Percentiles rank a stretch among this genome's conserved stretches.
phyloP scores from a whole-genome alignment of 2,329 filamentous ascomycete genomes.

The Neonectria magnoliae region DNA sequence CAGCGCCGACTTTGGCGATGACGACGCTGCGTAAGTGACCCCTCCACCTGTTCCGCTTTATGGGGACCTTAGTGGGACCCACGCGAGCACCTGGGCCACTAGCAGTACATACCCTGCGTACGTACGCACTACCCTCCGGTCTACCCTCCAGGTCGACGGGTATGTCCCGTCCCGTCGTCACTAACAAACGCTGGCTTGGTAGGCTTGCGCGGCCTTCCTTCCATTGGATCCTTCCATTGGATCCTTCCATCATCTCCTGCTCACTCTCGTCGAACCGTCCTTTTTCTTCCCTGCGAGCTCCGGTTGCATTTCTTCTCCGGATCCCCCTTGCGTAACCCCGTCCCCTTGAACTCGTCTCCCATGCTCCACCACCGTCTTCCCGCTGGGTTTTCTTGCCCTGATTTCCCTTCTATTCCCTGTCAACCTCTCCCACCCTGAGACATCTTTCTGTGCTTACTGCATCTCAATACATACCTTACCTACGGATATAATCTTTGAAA shows the following conservation, averaged over 20 bases:
- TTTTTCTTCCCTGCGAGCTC: slow-evolving; percentile 9
- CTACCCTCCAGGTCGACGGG: slow-evolving; percentile 5
- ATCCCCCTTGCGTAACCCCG: slow-evolving; percentile 3
- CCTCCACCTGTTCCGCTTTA: slow-evolving; percentile 3
- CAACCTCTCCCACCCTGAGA: slow-evolving; percentile 30
- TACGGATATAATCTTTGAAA: slow-evolving; percentile 9
- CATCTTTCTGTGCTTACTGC: slow-evolving; percentile 31
- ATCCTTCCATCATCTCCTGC: slow-evolving; percentile 20
- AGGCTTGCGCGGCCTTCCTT: slow-evolving; percentile 26
- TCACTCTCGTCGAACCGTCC: slow-evolving; percentile 4
- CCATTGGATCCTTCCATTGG: slow-evolving; percentile 17
- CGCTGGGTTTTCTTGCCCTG: slow-evolving; percentile 27
- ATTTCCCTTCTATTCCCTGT: slow-evolving; percentile 31
- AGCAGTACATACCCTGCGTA: slow-evolving; percentile 5
- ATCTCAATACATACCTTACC: not conserved
- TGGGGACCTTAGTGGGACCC: slow-evolving; percentile 15
- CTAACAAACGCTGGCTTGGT: slow-evolving; percentile 20
- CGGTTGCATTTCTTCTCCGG: slow-evolving; percentile 16
- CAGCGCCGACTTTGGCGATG: not conserved
- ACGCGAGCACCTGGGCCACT: slow-evolving; percentile 30
- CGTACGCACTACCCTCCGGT: not conserved
- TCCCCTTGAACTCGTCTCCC: slow-evolving; percentile 18
- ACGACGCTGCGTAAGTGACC: slow-evolving; percentile 2
- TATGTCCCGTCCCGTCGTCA: slow-evolving; percentile 22
- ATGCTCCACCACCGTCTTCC: slow-evolving; percentile 36